These are phyloP conservation scores for Neopestalotiopsis sp. DNA, from an alignment of 2,329 filamentous ascomycete species.

Conservation along the genomic window DNA sequence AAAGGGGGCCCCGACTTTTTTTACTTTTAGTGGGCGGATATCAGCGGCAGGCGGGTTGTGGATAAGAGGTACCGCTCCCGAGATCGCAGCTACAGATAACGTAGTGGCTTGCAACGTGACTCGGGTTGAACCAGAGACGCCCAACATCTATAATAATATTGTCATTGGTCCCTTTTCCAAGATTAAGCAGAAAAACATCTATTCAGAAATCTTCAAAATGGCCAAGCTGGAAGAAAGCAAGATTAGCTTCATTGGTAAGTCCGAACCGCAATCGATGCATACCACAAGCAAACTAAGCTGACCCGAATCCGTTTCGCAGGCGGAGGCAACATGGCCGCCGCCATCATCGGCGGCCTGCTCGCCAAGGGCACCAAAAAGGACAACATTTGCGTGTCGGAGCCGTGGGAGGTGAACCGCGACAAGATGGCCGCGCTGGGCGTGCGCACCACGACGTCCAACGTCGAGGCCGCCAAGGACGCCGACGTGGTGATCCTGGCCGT, in stretches of 20 bases:
- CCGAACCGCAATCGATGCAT: background rate
- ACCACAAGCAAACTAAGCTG: background rate
- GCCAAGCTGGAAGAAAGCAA: slow-evolving; percentile 34
- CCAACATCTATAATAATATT: background rate
- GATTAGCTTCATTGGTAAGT: slow-evolving; percentile 34
- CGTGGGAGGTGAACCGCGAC: slow-evolving; percentile 57
- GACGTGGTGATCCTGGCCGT: slow-evolving; percentile 56
- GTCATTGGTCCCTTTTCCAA: background rate
- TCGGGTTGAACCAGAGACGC: background rate
- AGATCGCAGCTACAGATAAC: slow-evolving; percentile 6
- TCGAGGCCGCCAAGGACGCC: slow-evolving; percentile 48
- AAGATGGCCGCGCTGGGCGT: slow-evolving; percentile 54
- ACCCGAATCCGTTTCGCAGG: slow-evolving; percentile 39
- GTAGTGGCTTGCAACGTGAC: background rate
- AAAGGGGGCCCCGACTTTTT: background rate
- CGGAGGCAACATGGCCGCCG: slow-evolving; percentile 58
- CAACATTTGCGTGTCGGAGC: slow-evolving; percentile 55
- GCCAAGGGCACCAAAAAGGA: slow-evolving; percentile 47
- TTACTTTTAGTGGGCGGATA: slow-evolving; percentile 3
- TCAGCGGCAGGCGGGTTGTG: slow-evolving; percentile 6
- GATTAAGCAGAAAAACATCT: too few relatives aligned
- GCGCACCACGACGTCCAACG: slow-evolving; percentile 51
- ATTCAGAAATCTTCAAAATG: slow-evolving; percentile 24
- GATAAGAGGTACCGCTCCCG: background rate
- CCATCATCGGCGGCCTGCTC: slow-evolving; percentile 56